Base-by-base conservation (phyloP, 441 rosid genomes). In the Breynia disticha region DNA sequence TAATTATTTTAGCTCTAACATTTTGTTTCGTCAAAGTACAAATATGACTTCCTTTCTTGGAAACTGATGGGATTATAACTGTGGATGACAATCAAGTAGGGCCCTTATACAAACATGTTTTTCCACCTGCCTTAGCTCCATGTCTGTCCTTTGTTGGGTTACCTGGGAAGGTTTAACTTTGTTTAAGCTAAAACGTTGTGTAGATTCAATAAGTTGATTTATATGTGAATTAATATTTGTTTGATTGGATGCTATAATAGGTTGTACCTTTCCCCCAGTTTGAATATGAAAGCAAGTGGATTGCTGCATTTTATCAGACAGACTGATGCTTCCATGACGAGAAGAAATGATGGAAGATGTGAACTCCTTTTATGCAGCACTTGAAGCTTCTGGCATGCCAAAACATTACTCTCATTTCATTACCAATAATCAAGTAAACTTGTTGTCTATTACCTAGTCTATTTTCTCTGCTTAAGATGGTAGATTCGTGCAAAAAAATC, bases 281-380 rank as follows among this genome's bases (percentile, higher is more conserved):
- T 55, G 97, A 86, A 71, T 48, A 71, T 1, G 93, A 86, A 73
- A 78, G 84, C 82, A 80, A 83, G 68, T 88, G 95, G 97, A 76
- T 86, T 49, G 86, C 91, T 15, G 82, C 39, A 70, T 67, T 69
- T 60, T 88, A 63, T 78, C 95, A 0, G 90, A 87, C 45, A 68
- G 75, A 18, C 56, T 78, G 19, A 43, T 22, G 0, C 84, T 86
- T 56, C 86, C 97, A 44, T 65, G 78, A 1, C 55, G 64, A 56
- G 75, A 78, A 37, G 74, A 74, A 61, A 83, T 81, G 97, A 75
- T 70, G 79, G 78, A 77, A 61, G 84, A 81, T 8, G 62, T 71
- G 17, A 71, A 59, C 15, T 57, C 61, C n/a, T 77, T 76, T 44
- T 88, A 85, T 52, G 69, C 72, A 6, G 37, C 54, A 16, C 78